Evolutionary conservation across 2,329 filamentous ascomycete species (phyloP).

Genomic region (Akanthomyces dipterigenus): DNA sequence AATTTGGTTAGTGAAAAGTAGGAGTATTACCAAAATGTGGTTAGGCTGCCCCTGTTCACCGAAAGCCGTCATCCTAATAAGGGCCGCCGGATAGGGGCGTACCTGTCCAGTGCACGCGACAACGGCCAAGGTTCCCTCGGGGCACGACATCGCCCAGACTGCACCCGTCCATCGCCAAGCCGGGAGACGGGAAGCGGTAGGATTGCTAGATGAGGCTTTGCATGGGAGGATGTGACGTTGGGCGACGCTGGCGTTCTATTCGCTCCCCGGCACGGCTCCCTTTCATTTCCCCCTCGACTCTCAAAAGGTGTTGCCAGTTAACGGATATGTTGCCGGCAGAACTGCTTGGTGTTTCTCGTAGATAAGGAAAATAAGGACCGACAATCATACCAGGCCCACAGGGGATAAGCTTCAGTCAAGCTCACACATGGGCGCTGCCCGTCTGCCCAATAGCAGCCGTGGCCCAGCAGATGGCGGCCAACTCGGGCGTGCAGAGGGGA

Average conservation of each 20-base stretch:
- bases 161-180: constrained; percentile 3
- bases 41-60: neutral
- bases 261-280: neutral
- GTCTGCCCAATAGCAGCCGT: neutral
- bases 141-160: neutral
- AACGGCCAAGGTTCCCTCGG: neutral
- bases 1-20: neutral
- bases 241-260: neutral
- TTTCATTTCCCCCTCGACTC: neutral
- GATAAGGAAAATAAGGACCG: neutral
- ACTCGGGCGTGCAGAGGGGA: neutral
- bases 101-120: neutral
- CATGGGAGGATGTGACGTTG: neutral
- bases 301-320: neutral
- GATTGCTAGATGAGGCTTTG: neutral
- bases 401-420: neutral
- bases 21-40: neutral
- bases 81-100: neutral
- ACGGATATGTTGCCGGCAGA: too few species aligned
- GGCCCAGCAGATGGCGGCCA: neutral
- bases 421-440: neutral
- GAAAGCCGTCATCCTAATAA: neutral
- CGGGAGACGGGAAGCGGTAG: neutral
- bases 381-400: neutral
- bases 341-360: neutral